These are phyloP conservation scores for Begonia loranthoides DNA, from an alignment of 306 rosid species.

Conservation along the genomic window DNA sequence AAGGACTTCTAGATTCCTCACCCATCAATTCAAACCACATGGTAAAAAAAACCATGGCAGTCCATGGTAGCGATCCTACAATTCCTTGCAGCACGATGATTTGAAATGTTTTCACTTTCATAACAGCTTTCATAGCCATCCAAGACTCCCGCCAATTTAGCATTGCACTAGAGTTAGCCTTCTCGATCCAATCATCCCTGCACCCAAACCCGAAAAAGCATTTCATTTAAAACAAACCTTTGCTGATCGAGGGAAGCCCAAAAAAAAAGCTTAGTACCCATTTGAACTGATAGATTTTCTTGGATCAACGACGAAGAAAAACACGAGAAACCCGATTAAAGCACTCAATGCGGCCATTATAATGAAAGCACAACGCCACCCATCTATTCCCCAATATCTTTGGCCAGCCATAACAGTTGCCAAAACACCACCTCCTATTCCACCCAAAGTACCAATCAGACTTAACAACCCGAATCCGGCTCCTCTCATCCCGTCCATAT, in stretches of 20 bases:
- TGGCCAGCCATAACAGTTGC: conserved; percentile 95
- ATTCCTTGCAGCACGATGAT: conserved; percentile 84
- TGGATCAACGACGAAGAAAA: conserved; percentile 65
- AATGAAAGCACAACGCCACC: conserved; percentile 84
- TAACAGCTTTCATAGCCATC: conserved; percentile 65
- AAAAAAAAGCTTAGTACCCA: neutral
- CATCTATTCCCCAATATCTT: conserved; percentile 52
- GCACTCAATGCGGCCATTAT: conserved; percentile 75
- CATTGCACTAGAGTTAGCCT: conserved; percentile 29
- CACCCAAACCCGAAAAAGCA: conserved; percentile 11
- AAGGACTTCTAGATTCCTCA: conserved; percentile 12
- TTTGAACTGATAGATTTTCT: conserved; percentile 18
- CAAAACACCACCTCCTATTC: conserved; percentile 91
- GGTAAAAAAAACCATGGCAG: conserved; percentile 99
- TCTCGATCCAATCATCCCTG: conserved; percentile 40
- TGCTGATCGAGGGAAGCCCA: neutral
- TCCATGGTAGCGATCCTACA: conserved; percentile 96
- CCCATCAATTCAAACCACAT: conserved; percentile 98
- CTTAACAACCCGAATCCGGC: conserved; percentile 73
- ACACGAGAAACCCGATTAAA: conserved; percentile 68
- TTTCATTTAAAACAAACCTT: neutral
- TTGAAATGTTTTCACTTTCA: conserved; percentile 73
- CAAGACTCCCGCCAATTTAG: conserved; percentile 69
- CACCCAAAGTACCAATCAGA: conserved; percentile 68
- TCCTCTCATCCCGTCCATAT: conserved; percentile 66